Evolutionary conservation across 2,329 filamentous ascomycete genomes (phyloP), one percentile per base, ranked within the genome.

Genomic region (Trichothecium sympodiale): DNA sequence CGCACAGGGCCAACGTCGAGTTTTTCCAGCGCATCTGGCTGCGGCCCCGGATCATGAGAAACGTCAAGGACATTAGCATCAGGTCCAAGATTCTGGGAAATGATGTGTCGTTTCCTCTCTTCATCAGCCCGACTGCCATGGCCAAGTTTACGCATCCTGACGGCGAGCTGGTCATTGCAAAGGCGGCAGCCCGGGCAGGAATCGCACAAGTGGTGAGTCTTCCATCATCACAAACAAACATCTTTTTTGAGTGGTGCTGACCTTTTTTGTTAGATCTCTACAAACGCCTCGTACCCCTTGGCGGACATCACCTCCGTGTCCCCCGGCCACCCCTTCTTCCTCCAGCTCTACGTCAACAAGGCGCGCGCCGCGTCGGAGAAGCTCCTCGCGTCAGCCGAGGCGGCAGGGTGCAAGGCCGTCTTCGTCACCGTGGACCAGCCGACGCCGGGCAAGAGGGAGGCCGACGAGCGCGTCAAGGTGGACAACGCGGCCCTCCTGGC

Each of bases 261-360:
- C 1, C 62, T 78, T 9, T 65, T 74, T 29, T 71, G 77, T 48
- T 69, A 68, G 29, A 60, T 80, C 33, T 74, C 68, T 20, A 78
- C 73, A 15, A 76, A 71, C 37, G 73, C 73, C 2, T 74, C 69
- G 3, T 78, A 67, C 45, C 61, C 71, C 0, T 57, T 77, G 26
- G 50, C 61, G 2, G 71, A 76, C 35, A 67, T 78, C 17, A 57
- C 61, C n/a, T n/a, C 23, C 20, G 20, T 25, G 3, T 18, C 34
- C 3, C 4, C 27, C 42, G 51, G 43, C 10, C 39, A 39, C 2
- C 52, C 54, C 3, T 43, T 66, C 40, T 74, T 76, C 58, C 76
- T 77, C 47, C 74, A 79, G 49, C 59, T 80, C 5, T 80, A 80
- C 45, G 70, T 78, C 34, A 67, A 77, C 51, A 69, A 68, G 44